Evolutionary conservation across 345 rosid species (phyloP).

Genomic region (Passiflora organensis): DNA sequence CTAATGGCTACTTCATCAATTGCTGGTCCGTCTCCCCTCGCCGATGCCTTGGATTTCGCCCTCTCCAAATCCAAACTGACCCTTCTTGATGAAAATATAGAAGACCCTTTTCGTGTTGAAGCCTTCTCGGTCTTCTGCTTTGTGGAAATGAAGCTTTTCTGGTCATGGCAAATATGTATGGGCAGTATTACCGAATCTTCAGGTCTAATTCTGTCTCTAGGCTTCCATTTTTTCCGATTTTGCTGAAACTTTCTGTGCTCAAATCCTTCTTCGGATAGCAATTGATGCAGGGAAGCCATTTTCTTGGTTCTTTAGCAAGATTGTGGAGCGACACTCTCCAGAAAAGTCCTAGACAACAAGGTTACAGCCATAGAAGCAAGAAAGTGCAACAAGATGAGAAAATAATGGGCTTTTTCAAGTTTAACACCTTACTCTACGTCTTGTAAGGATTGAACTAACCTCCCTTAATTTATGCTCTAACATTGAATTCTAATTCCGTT

Average conservation of each 20-base stretch:
- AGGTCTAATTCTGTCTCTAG: constrained; percentile 4
- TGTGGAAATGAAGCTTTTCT: constrained; percentile 14
- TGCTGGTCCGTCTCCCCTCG: constrained; percentile 34
- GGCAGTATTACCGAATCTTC: constrained; percentile 26
- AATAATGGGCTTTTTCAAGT: neutral
- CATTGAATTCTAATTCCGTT: too few relatives aligned
- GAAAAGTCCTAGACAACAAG: constrained; percentile 12
- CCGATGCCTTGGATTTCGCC: constrained; percentile 7
- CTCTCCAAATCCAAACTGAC: constrained; percentile 20
- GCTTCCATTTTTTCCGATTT: constrained; percentile 8
- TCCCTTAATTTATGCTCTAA: too few relatives aligned
- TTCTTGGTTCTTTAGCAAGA: neutral
- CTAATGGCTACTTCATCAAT: constrained; percentile 41
- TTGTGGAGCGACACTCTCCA: constrained; percentile 21
- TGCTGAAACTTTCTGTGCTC: constrained; percentile 14
- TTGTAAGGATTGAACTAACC: too few relatives aligned
- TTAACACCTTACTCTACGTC: too few relatives aligned
- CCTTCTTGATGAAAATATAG: constrained; percentile 23
- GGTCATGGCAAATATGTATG: constrained; percentile 36
- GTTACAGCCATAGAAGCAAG: constrained; percentile 8
- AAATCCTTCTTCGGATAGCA: constrained; percentile 45
- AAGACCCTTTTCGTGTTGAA: constrained; percentile 22
- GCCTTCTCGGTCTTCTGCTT: constrained; percentile 12
- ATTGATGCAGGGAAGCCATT: constrained; percentile 40
- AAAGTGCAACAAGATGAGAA: neutral